Percentiles rank a stretch among this genome's conserved stretches.
phyloP scores from a whole-genome alignment of 2,329 filamentous ascomycete species.

The Phaeosphaeria sp. region DNA sequence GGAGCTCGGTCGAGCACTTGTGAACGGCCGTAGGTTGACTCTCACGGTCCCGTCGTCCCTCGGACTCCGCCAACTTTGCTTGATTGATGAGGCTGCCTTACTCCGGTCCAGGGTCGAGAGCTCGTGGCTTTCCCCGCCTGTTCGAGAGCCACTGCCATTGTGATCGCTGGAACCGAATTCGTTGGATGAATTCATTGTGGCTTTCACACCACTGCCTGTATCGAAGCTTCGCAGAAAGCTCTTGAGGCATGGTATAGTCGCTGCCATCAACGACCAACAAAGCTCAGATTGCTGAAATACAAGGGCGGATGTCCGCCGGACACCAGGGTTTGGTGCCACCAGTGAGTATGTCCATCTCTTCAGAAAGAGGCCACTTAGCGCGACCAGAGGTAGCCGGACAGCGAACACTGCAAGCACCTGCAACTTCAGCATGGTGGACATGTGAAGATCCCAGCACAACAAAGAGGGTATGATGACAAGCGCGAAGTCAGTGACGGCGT shows the following conservation, averaged over 20 bases:
- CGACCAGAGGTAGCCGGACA: constrained; percentile 26
- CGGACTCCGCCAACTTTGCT: background rate
- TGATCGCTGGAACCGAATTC: constrained; percentile 7
- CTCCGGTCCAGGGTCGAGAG: constrained; percentile 1
- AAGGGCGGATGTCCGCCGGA: constrained; percentile 21
- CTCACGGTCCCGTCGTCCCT: background rate
- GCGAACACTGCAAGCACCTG: constrained; percentile 36
- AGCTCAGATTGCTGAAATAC: constrained; percentile 30
- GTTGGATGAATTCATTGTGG: constrained; percentile 17
- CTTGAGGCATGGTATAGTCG: constrained; percentile 36
- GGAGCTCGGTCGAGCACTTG: background rate
- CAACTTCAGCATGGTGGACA: constrained; percentile 30
- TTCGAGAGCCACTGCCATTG: background rate
- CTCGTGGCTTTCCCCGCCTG: background rate
- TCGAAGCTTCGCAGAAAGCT: constrained; percentile 35
- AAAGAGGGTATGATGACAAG: constrained; percentile 29
- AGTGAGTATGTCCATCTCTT: constrained; percentile 16
- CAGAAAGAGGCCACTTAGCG: constrained; percentile 19
- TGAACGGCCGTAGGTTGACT: background rate
- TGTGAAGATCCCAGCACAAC: constrained; percentile 35
- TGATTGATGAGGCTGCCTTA: background rate
- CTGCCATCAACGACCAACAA: constrained; percentile 32
- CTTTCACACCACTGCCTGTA: constrained; percentile 30
- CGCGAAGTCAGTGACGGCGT: constrained; percentile 29
- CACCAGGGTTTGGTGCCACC: constrained; percentile 20